Conservation (phyloP, 2,329 filamentous ascomycete genomes). For the Emmonsiellopsis sp. region DNA sequence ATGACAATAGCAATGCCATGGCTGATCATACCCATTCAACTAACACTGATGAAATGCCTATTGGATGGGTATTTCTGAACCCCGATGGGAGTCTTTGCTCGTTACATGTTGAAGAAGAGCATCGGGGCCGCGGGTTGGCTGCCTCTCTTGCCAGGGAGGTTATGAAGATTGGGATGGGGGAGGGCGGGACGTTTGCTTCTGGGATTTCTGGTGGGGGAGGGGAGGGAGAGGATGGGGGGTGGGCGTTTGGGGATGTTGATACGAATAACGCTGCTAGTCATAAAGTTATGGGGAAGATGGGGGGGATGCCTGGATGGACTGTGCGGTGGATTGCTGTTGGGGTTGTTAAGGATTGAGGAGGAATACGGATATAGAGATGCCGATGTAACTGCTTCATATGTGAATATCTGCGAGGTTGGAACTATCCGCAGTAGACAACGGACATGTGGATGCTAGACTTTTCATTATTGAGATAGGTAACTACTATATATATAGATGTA, state of each 20-base stretch:
- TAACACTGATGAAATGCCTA: slow-evolving; percentile 18
- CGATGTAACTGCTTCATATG: neutral
- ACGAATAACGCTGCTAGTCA: slow-evolving; percentile 28
- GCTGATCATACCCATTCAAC: neutral
- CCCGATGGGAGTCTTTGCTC: slow-evolving; percentile 30
- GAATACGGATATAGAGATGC: neutral
- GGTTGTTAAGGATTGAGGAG: slow-evolving; percentile 1
- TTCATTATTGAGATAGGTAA: too few species aligned
- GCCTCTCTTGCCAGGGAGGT: slow-evolving; percentile 22
- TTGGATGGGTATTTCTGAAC: slow-evolving; percentile 34
- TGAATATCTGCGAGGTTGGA: neutral
- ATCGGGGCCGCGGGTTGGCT: slow-evolving; percentile 31
- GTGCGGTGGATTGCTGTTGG: slow-evolving; percentile 32
- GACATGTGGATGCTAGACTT: too few species aligned
- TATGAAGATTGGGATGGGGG: slow-evolving; percentile 22
- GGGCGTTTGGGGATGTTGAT: slow-evolving; percentile 32
- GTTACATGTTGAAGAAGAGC: slow-evolving; percentile 34
- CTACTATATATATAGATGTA: too few species aligned
- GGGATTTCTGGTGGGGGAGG: neutral
- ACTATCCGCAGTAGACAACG: too few species aligned
- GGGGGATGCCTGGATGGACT: slow-evolving; percentile 26
- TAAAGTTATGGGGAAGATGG: slow-evolving; percentile 38
- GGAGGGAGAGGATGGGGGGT: slow-evolving; percentile 13
- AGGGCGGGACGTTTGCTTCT: slow-evolving; percentile 14
- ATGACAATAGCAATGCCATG: neutral